Evolutionary conservation across 805 yeast species (phyloP), one percentile per base, ranked within the genome.

Genomic region (Yamadazyma olivae): DNA sequence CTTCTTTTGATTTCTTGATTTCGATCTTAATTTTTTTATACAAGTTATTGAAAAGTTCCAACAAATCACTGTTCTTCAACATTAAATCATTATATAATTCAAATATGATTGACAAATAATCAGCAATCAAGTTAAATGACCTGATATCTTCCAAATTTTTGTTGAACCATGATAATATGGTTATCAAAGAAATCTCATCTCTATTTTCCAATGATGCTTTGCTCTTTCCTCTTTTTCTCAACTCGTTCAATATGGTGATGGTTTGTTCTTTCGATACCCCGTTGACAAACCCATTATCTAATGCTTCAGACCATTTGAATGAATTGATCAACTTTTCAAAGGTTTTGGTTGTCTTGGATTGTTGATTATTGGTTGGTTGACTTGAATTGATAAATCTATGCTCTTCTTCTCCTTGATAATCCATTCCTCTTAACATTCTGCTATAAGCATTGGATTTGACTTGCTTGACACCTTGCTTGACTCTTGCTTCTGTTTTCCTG

Each of bases 281-380:
- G 2, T 83, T 74, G 10, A 76, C 69, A 44, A 91, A 81, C 1
- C 96, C 97, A 40, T 81, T 72, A 57, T 91, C 96, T 29, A 93
- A 70, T 4, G 98, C 97, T 47, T 90, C 97, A 3, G 81, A 57
- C 96, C 98, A 93, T 54, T 83, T 78, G 70, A 93, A 93, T 18
- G 84, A 84, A 54, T 87, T 85, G 43, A 93, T 70, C 51, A 83
- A 83, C 53, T 74, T 83, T 59, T 93, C 99, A 54, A 82, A 91
- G 31, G 78, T 82, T 58, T 82, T 82, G 39, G 88, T 71, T 54
- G 83, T 84, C 58, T 81, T 87, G 23, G 56, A 44, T 35, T 65
- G 65, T 39, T 40, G 44, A 10, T 35, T 35, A 8, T 23, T 18
- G 12, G 57, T 46, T 31, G 67, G 67, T 43, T 77, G 73, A n/a